Conservation (phyloP, 1,284 basidiomycete genomes). For the Ustilago curta region DNA sequence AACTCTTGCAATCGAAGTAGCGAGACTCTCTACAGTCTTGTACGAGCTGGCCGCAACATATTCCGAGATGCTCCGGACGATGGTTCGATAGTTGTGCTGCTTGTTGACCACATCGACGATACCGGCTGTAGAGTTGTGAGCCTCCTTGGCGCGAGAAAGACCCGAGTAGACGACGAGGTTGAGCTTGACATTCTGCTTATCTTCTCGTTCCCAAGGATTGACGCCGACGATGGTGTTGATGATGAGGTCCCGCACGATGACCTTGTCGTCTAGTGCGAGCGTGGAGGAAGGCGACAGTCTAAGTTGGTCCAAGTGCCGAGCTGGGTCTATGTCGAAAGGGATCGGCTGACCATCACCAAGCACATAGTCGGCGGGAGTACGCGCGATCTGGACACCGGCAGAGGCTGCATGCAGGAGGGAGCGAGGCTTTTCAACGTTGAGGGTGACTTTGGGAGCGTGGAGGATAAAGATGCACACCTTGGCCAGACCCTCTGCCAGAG, state of each 20-base stretch:
- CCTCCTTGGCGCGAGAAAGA: slow-evolving; percentile 30
- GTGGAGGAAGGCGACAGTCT: slow-evolving; percentile 45
- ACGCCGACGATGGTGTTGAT: slow-evolving; percentile 79
- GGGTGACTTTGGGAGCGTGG: slow-evolving; percentile 70
- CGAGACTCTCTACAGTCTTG: slow-evolving; percentile 81
- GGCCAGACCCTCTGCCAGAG: slow-evolving; percentile 70
- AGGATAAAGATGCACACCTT: slow-evolving; percentile 71
- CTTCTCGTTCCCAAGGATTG: slow-evolving; percentile 78
- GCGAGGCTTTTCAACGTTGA: slow-evolving; percentile 73
- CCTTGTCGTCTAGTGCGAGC: slow-evolving; percentile 50
- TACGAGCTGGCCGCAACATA: slow-evolving; percentile 73
- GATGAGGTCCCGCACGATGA: slow-evolving; percentile 74
- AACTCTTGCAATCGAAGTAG: slow-evolving; percentile 76
- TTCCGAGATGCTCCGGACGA: slow-evolving; percentile 66
- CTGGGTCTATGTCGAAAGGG: slow-evolving; percentile 27
- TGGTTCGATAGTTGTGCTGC: slow-evolving; percentile 49
- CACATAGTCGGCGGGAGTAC: slow-evolving; percentile 52
- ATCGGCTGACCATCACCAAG: slow-evolving; percentile 25
- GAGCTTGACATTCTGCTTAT: slow-evolving; percentile 78
- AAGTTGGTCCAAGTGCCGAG: slow-evolving; percentile 25
- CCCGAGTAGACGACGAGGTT: slow-evolving; percentile 73
- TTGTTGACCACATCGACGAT: slow-evolving; percentile 54
- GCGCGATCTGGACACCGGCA: slow-evolving; percentile 71
- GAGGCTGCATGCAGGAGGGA: slow-evolving; percentile 74
- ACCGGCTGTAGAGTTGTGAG: slow-evolving; percentile 18